These are phyloP conservation scores for Lentinula lateritia DNA, from an alignment of 768 basidiomycete genomes.

Conservation along the genomic window DNA sequence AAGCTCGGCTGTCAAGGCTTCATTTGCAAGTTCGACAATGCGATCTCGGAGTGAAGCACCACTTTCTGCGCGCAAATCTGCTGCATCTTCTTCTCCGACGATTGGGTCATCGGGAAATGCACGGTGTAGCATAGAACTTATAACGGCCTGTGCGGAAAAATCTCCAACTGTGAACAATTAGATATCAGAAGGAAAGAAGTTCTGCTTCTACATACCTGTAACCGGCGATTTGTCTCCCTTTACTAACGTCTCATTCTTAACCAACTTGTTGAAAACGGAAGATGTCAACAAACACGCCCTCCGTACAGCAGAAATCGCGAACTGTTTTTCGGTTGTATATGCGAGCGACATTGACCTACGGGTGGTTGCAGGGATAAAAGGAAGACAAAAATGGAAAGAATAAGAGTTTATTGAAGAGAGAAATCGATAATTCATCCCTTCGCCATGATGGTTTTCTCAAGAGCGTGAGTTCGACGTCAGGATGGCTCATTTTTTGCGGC, in stretches of 20 bases:
- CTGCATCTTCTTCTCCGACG: conserved; percentile 93
- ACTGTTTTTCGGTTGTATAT: conserved; percentile 64
- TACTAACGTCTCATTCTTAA: conserved; percentile 78
- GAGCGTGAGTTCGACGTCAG: background rate
- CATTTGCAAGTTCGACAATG: conserved; percentile 80
- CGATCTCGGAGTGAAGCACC: conserved; percentile 45
- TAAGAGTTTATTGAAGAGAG: background rate
- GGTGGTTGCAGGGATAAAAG: background rate
- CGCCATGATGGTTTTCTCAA: background rate
- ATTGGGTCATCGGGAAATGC: conserved; percentile 85
- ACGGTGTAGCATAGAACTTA: conserved; percentile 69
- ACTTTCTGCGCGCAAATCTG: conserved; percentile 56
- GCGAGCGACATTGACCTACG: conserved; percentile 39
- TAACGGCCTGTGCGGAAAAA: conserved; percentile 88
- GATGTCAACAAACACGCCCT: conserved; percentile 81
- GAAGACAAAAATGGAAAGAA: background rate
- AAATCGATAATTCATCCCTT: background rate
- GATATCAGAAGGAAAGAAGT: background rate
- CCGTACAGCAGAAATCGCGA: conserved; percentile 84
- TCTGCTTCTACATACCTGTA: conserved; percentile 47
- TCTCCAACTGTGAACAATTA: conserved; percentile 65
- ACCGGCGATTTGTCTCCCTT: conserved; percentile 94
- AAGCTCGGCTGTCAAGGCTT: conserved; percentile 57
- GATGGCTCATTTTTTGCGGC: background rate
- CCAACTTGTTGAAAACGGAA: conserved; percentile 80